Conservation (phyloP, 768 basidiomycete species). For the Russula virescens region DNA sequence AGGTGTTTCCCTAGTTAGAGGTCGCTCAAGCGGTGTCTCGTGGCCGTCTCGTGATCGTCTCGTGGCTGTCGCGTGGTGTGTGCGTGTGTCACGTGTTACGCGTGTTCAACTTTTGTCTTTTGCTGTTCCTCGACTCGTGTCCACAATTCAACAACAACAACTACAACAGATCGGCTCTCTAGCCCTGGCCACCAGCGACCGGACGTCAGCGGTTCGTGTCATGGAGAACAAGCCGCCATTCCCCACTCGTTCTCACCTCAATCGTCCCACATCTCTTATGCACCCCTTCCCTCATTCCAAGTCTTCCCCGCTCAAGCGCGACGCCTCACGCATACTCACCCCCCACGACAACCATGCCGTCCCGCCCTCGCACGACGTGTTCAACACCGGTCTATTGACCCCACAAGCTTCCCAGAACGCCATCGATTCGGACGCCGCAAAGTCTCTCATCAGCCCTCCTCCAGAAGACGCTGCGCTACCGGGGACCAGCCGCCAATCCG, state of each 20-base stretch:
- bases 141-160: too few species aligned
- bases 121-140: too few species aligned
- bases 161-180: not conserved
- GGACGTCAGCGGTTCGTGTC: not conserved
- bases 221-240: conserved; percentile 22
- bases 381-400: conserved; percentile 20
- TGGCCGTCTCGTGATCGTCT: too few species aligned
- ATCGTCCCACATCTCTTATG: conserved; percentile 4
- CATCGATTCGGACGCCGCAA: conserved; percentile 18
- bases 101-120: too few species aligned
- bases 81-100: too few species aligned
- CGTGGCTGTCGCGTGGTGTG: too few species aligned
- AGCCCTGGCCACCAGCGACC: not conserved
- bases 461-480: conserved; percentile 15
- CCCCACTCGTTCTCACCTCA: not conserved
- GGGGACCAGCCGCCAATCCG: conserved; percentile 3
- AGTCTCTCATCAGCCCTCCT: conserved; percentile 22
- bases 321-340: conserved; percentile 10
- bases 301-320: conserved; percentile 18
- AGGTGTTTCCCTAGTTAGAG: too few species aligned
- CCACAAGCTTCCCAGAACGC: conserved; percentile 18
- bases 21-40: too few species aligned
- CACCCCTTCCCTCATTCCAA: conserved; percentile 3
- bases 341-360: conserved; percentile 5
- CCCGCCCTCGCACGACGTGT: not conserved